Evolutionary conservation across 805 yeast species (phyloP).

Genomic region (Ascoidea rubescens): DNA sequence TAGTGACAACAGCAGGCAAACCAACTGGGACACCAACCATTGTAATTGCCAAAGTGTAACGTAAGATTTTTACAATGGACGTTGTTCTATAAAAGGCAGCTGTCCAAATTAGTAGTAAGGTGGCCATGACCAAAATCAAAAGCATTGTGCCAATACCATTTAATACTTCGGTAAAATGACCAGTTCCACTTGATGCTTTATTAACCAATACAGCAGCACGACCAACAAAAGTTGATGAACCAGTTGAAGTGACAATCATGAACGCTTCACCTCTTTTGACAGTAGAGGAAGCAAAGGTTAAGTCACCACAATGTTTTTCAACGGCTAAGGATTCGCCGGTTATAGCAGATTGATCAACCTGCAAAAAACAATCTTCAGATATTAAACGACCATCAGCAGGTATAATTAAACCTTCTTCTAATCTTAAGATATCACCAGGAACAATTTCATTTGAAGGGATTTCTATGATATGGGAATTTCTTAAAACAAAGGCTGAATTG

Average conservation of each 20-base stretch:
- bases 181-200: slow-evolving; percentile 83
- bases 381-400: slow-evolving; percentile 88
- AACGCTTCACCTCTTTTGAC: slow-evolving; percentile 28
- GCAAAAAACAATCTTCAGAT: slow-evolving; percentile 71
- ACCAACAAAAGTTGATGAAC: slow-evolving; percentile 90
- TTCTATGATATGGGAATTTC: slow-evolving; percentile 69
- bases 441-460: slow-evolving; percentile 73
- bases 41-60: slow-evolving; percentile 90
- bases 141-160: slow-evolving; percentile 94
- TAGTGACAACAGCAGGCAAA: slow-evolving; percentile 96
- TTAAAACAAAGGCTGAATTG: slow-evolving; percentile 68
- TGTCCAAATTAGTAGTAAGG: slow-evolving; percentile 80
- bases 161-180: slow-evolving; percentile 94
- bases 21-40: slow-evolving; percentile 98
- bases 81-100: slow-evolving; percentile 88
- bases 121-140: slow-evolving; percentile 73
- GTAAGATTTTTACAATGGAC: slow-evolving; percentile 70
- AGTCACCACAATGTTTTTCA: slow-evolving; percentile 52
- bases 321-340: slow-evolving; percentile 95
- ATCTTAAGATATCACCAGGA: slow-evolving; percentile 85
- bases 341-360: slow-evolving; percentile 90
- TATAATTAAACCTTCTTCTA: slow-evolving; percentile 84
- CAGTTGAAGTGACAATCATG: slow-evolving; percentile 88
- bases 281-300: slow-evolving; percentile 21
- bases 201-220: slow-evolving; percentile 92